Base-by-base conservation (phyloP, 352 stramenopile species). In the Phytophthora melonis region DNA sequence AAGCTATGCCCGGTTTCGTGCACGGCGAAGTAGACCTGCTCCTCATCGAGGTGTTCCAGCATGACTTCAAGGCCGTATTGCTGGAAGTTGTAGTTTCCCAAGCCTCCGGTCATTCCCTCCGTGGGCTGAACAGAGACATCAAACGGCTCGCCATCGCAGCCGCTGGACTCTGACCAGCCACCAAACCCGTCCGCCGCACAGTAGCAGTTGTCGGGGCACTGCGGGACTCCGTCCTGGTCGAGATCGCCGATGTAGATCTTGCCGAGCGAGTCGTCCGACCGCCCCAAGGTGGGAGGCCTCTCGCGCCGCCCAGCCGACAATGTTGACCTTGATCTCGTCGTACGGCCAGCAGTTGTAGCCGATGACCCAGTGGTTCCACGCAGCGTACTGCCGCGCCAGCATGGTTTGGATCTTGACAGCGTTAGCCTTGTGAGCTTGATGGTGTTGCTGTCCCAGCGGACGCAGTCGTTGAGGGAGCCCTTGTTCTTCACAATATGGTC, bases 101-200 rank as follows among this genome's bases (percentile, higher is more conserved):
- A 67, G 18, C 73, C 77, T 27, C 77, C 73, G 19, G 59, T 67
- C 5, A 77, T 39, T 11, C 64, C 74, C 19, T 74, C 21, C 47
- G 72, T 83, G 14, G 70, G 77, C 77, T 73, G 79, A n/a, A 83
- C 49, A 3, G 77, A 81, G 8, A 83, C 55, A 55, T 79, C 77
- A 56, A 83, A 83, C 5, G 73, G 66, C 25, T 76, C 66, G 7
- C 73, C 77, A 3, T 74, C 72, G 56, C 73, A 83, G 3, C 30
- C 47, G 16, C 66, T 81, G 13, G 66, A 81, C 53, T 83, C 77
- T 1, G 58, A 21, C 50, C 68, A 74, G 32, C 32, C 32, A 39
- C 32, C 32, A 39, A 39, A 39, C 11, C 32, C 18, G 41, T 41
- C 16, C 41, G 67, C 9, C 39, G 62, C 11, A 47, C 79, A 13